Conservation (phyloP, 495 filamentous ascomycete genomes). For the Penicillium bovifimosum region DNA sequence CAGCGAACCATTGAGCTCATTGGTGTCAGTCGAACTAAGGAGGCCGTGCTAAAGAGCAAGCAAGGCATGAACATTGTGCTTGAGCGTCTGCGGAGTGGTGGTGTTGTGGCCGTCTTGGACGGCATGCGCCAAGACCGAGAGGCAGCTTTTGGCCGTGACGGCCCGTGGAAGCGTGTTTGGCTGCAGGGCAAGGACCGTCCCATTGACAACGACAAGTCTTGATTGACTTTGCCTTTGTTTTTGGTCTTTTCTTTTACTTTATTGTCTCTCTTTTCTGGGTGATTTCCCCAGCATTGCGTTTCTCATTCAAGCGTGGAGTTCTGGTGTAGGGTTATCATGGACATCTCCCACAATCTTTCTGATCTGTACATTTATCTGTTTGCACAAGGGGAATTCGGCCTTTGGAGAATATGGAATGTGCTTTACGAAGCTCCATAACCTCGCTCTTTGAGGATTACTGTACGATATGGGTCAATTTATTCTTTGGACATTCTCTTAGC, state of each 20-base stretch:
- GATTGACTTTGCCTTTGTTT: neutral
- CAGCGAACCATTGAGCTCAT: conserved; percentile 88
- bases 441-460: conserved; percentile 5
- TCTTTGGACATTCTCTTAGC: no score
- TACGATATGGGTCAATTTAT: conserved; percentile 23
- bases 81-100: conserved; percentile 73
- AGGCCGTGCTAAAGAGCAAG: conserved; percentile 79
- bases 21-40: conserved; percentile 73
- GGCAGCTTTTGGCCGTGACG: conserved; percentile 36
- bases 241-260: neutral
- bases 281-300: conserved; percentile 9
- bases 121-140: conserved; percentile 71
- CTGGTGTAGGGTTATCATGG: conserved; percentile 20
- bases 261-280: neutral
- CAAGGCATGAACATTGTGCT: conserved; percentile 95
- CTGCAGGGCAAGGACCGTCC: conserved; percentile 29
- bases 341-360: conserved; percentile 23
- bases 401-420: no score
- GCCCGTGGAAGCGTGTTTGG: conserved; percentile 48
- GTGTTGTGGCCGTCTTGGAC: conserved; percentile 80
- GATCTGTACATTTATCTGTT: neutral
- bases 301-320: conserved; percentile 33
- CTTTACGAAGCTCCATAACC: no score
- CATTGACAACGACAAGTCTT: conserved; percentile 25
- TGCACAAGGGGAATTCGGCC: neutral